A percentile compares a stretch with the other conserved stretches of the same genome.
These are phyloP conservation scores for Macadamia tetraphylla DNA, from an alignment of 164 flowering plant species.

Conservation along the genomic window DNA sequence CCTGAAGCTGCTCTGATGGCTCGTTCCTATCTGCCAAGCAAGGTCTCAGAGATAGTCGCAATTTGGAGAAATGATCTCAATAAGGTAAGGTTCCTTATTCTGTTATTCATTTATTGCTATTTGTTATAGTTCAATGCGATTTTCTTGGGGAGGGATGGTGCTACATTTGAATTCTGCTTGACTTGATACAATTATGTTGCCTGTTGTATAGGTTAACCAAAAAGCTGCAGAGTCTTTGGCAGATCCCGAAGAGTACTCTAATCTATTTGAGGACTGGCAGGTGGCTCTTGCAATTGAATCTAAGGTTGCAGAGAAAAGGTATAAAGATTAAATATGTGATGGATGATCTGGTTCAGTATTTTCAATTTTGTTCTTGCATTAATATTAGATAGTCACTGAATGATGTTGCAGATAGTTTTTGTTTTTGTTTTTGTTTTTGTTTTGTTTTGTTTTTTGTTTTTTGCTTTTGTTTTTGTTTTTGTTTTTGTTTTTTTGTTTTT, in stretches of 20 bases:
- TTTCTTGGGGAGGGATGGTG: background rate
- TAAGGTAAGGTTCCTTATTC: conserved; percentile 46
- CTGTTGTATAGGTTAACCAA: conserved; percentile 59
- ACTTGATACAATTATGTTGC: background rate
- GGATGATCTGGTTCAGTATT: too few species aligned
- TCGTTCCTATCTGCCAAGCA: conserved; percentile 96
- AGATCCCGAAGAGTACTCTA: conserved; percentile 95
- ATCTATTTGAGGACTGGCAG: conserved; percentile 97
- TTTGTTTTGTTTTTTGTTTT: too few species aligned
- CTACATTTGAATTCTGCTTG: background rate
- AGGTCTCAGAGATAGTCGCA: conserved; percentile 85
- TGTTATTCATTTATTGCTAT: background rate
- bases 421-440: background rate
- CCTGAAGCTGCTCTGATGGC: conserved; percentile 99
- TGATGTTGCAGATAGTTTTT: background rate
- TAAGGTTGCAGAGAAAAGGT: conserved; percentile 75
- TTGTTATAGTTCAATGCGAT: background rate
- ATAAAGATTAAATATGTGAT: background rate
- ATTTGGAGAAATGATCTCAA: conserved; percentile 90
- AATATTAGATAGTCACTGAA: background rate
- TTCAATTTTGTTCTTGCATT: background rate
- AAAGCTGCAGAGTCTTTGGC: conserved; percentile 99
- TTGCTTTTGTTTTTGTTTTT: too few species aligned
- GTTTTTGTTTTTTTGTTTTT: too few species aligned
- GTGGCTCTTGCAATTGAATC: conserved; percentile 81